Evolutionary conservation across 495 filamentous ascomycete genomes (phyloP).

Genomic region (Aspergillus bridgeri): DNA sequence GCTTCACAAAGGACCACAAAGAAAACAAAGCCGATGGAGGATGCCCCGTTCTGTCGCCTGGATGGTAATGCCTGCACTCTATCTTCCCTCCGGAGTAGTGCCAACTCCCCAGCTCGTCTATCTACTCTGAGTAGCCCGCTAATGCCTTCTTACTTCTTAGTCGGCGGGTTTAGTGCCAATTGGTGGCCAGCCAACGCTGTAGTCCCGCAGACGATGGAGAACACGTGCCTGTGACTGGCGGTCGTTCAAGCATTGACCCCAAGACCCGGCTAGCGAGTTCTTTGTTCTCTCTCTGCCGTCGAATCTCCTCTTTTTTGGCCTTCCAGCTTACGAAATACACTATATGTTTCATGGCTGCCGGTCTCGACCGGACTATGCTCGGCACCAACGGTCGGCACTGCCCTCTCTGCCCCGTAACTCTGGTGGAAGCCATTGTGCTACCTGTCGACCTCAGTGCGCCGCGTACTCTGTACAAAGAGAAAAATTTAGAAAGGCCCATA

Average conservation of each 20-base stretch:
- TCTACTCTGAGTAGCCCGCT: background rate
- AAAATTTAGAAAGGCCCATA: background rate
- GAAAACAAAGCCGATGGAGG: background rate
- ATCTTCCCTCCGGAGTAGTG: background rate
- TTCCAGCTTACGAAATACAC: background rate
- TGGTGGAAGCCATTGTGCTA: background rate
- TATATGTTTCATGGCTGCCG: background rate
- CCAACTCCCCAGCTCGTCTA: background rate
- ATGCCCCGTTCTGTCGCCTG: background rate
- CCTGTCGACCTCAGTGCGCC: background rate
- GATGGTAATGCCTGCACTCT: background rate
- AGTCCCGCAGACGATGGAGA: slow-evolving; percentile 22
- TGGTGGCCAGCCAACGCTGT: slow-evolving; percentile 1
- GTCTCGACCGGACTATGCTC: background rate
- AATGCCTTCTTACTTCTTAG: background rate
- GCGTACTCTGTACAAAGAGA: background rate
- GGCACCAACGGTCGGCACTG: slow-evolving; percentile 1
- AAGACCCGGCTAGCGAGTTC: slow-evolving; percentile 3
- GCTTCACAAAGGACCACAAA: background rate
- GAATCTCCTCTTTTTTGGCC: background rate
- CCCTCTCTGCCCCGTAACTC: background rate
- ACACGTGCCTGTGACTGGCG: slow-evolving; percentile 19
- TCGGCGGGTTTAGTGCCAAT: slow-evolving; percentile 4
- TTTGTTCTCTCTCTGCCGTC: slow-evolving; percentile 6
- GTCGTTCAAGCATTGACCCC: background rate